A percentile compares a stretch with the other conserved stretches of the same genome.
phyloP scores from a whole-genome alignment of 768 basidiomycete genomes.

The Fomitopsis pulvina region DNA sequence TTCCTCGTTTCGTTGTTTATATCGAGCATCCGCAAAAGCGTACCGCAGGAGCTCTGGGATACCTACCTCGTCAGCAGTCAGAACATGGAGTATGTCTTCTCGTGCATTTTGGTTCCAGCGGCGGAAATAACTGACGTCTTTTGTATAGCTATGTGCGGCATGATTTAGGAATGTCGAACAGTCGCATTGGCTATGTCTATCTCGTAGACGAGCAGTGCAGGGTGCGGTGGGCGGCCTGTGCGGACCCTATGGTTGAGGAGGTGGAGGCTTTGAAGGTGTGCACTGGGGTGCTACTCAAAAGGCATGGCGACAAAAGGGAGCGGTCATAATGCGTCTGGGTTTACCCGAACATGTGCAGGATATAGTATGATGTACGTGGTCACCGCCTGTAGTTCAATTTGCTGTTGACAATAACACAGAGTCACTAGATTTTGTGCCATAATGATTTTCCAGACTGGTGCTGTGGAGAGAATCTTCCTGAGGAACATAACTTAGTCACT shows the following conservation, averaged over 20 bases:
- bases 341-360: too few species aligned
- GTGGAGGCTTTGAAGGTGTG: constrained; percentile 61
- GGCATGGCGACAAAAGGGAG: constrained; percentile 38
- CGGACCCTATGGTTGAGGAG: constrained; percentile 75
- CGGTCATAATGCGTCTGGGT: background rate
- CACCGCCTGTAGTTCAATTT: too few species aligned
- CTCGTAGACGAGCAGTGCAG: constrained; percentile 80
- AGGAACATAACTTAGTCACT: too few species aligned
- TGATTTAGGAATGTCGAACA: constrained; percentile 83
- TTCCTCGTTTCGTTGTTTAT: constrained; percentile 83
- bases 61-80: constrained; percentile 78
- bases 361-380: too few species aligned
- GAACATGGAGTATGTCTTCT: constrained; percentile 52
- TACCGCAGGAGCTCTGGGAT: constrained; percentile 58
- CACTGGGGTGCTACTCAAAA: constrained; percentile 57
- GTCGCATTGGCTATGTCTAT: constrained; percentile 87
- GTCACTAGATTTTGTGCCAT: too few species aligned
- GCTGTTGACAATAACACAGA: too few species aligned
- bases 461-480: too few species aligned
- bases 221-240: constrained; percentile 91
- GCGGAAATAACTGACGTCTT: background rate
- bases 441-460: too few species aligned
- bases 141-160: constrained; percentile 55
- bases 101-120: background rate
- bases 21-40: constrained; percentile 57